phyloP scores from a whole-genome alignment of 768 basidiomycete species.

The Lactarius tabidus region DNA sequence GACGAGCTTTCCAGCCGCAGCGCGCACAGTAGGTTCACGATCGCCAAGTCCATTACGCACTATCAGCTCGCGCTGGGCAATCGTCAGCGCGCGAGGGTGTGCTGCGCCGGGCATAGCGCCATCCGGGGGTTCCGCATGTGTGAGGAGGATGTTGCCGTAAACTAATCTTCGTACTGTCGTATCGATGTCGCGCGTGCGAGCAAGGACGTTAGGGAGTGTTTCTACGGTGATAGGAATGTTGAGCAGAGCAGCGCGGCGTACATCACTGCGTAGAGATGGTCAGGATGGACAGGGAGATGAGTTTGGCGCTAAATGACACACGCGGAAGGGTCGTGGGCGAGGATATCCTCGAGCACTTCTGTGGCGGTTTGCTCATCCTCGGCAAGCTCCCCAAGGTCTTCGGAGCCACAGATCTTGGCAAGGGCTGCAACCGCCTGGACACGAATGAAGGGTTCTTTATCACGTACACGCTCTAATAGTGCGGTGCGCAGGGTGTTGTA shows the following conservation, averaged over 20 bases:
- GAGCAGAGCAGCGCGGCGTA: constrained; percentile 73
- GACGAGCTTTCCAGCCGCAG: constrained; percentile 68
- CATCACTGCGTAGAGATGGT: constrained; percentile 53
- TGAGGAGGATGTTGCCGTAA: constrained; percentile 56
- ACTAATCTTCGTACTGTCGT: constrained; percentile 66
- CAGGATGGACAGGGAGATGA: constrained; percentile 1
- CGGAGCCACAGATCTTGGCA: constrained; percentile 68
- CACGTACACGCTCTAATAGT: constrained; percentile 67
- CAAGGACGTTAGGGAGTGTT: constrained; percentile 64
- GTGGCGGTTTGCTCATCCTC: constrained; percentile 51
- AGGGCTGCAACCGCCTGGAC: constrained; percentile 78
- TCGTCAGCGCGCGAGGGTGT: constrained; percentile 61
- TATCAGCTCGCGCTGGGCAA: constrained; percentile 71
- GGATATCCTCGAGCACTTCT: constrained; percentile 60
- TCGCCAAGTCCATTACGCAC: constrained; percentile 84
- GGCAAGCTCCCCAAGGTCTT: constrained; percentile 53
- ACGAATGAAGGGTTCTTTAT: constrained; percentile 76
- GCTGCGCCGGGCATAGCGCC: constrained; percentile 40
- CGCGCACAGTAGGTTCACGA: constrained; percentile 67
- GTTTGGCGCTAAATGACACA: constrained; percentile 38
- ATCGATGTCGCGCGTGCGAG: constrained; percentile 79
- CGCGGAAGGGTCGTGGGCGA: constrained; percentile 73
- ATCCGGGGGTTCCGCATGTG: constrained; percentile 31
- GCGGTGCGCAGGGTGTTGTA: constrained; percentile 57
- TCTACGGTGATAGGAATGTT: constrained; percentile 56